Evolutionary conservation across 179 eudicot species (phyloP).

Genomic region (Sideroxylon spinosum): DNA sequence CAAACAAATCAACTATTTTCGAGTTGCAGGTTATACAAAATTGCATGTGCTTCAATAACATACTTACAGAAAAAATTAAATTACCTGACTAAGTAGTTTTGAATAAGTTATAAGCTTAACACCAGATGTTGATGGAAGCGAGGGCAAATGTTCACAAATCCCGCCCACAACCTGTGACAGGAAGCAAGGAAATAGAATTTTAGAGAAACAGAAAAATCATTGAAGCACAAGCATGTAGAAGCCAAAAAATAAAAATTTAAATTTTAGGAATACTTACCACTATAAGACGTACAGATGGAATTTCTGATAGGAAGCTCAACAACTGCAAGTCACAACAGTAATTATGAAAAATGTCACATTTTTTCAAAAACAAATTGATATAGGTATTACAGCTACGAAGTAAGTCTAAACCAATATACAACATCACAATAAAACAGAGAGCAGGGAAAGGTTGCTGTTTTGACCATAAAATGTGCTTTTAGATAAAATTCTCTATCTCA

Average conservation of each 20-base stretch:
- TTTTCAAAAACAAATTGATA: background rate
- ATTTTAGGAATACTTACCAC: conserved; percentile 57
- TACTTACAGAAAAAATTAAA: conserved; percentile 5
- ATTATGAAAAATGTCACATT: conserved; percentile 11
- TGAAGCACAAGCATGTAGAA: background rate
- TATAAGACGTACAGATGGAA: conserved; percentile 67
- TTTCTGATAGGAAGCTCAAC: conserved; percentile 82
- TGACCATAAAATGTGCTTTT: background rate
- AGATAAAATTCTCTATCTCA: background rate
- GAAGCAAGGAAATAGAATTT: background rate
- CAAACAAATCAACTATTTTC: background rate
- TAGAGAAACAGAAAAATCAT: background rate
- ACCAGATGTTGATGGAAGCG: conserved; percentile 66
- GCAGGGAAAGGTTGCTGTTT: background rate
- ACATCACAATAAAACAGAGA: background rate
- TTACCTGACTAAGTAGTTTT: conserved; percentile 69
- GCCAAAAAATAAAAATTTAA: background rate
- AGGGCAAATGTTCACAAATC: conserved; percentile 78
- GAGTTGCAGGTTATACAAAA: background rate
- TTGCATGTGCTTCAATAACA: background rate
- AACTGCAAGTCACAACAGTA: conserved; percentile 41
- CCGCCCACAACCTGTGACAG: conserved; percentile 79
- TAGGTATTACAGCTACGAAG: background rate
- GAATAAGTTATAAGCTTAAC: conserved; percentile 71
- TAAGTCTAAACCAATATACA: background rate